Base-by-base conservation (phyloP, 768 basidiomycete species). In the Kwoniella sp. region DNA sequence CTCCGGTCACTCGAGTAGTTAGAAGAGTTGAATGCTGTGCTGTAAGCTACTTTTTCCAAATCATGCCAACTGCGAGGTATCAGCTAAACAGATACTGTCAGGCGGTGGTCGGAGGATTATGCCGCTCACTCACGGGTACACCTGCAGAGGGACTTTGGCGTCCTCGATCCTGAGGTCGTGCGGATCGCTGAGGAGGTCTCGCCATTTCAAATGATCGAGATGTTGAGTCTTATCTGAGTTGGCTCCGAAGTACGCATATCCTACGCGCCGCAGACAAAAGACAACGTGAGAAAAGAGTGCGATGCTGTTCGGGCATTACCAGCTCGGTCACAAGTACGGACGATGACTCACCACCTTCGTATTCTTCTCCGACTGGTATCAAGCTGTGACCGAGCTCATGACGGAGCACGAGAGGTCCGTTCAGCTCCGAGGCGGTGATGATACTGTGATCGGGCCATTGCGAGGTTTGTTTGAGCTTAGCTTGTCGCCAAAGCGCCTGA, bases 281-380 rank as follows among this genome's bases (percentile, higher is more conserved):
- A 17, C 50, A 37, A 34, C 22, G 25, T 23, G 47, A 30, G 29
- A n/a, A 50, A 29, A 26, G 8, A 4, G 15, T 47, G 22, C 2
- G 37, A 13, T 20, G 8, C n/a, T n/a, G n/a, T n/a, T n/a, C n/a
- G n/a, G n/a, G n/a, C n/a, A n/a, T n/a, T 13, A 30, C 53, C 9
- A 53, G 17, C 11, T n/a, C 28, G 15, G 34, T 53, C 23, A 61
- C 17, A 5, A 22, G 34, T 13, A 47, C 3, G 55, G 29, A 30
- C n/a, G 20, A 22, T 0, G 9, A 61, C 77, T 50, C 38, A 75
- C 77, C 76, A 2, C 78, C 78, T 54, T 79, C 78, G 58, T 79
- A 79, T 58, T 79, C 78, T 57, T 79, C 78, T 22, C 78, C 78
- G 12, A 73, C 78, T 11, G 71, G 71, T 37, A 79, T 79, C 26